Evolutionary conservation across 225 moss, liverwort and hornwort genomes (phyloP), one percentile per base, ranked within the genome.

Genomic region (Neckera pumila): DNA sequence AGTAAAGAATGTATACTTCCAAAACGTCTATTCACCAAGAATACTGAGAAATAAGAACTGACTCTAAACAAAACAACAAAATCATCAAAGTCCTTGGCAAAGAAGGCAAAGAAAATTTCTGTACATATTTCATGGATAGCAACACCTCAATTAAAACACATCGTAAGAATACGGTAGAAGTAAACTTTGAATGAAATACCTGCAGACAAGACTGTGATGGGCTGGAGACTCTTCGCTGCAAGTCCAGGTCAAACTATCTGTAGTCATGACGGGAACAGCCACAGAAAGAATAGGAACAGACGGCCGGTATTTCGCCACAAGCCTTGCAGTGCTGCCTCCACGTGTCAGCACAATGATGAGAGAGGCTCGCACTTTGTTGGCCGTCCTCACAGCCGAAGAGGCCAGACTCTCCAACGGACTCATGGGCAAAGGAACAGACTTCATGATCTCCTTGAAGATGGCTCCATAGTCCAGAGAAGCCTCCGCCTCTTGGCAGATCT

Each of bases 301-400:
- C 0, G 97, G 97, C 42, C 97, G 93, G 90, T 96, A 97, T 89
- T 97, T 97, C 1, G 97, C 95, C 65, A 97, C 97, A 84, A 97
- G 95, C 78, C 96, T 92, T 84, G 97, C 97, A 33, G 97, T 97
- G 89, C 93, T 97, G 87, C 96, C 97, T 77, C 97, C 97, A 12
- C 96, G 88, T 7, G 96, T 97, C 36, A 97, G 90, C 83, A 97
- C 97, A 34, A 97, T 93, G 84, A 97, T 97, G 62, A 97, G 90
- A 33, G 95, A 79, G 30, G 96, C 96, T 42, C 95, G 92, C 70
- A 97, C 97, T 91, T 97, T 97, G 90, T 96, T 92, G 31, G 95
- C 95, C 11, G 96, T 97, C 84, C 96, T 89, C 30, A 97, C 95
- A 5, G 95, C 97, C 43, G 95, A 96, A 8, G 95, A 97, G 19